Conservation (phyloP, 2,329 filamentous ascomycete genomes). For the Neopestalotiopsis sp. region DNA sequence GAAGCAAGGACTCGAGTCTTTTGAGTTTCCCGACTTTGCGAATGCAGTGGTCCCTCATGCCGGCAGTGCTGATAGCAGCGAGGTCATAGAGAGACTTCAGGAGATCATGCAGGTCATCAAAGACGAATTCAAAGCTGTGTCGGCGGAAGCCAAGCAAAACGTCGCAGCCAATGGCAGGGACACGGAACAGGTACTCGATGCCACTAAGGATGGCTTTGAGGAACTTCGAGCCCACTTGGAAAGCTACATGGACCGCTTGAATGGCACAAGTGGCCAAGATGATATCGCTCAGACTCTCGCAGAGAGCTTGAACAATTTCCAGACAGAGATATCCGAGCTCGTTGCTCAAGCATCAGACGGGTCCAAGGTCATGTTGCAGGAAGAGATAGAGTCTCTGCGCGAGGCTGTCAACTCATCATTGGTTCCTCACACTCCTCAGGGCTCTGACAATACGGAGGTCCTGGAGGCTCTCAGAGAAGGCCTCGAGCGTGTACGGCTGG, state of each 20-base stretch:
- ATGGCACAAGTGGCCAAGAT: constrained; percentile 73
- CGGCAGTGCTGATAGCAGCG: constrained; percentile 45
- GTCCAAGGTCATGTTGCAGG: constrained; percentile 74
- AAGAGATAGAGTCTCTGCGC: constrained; percentile 82
- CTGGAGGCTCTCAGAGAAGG: constrained; percentile 74
- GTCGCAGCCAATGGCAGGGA: constrained; percentile 79
- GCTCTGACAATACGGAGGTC: constrained; percentile 64
- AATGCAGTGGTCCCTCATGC: constrained; percentile 46
- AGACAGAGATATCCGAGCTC: constrained; percentile 70
- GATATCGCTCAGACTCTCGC: constrained; percentile 76
- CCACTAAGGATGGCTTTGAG: constrained; percentile 86
- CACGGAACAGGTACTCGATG: constrained; percentile 87
- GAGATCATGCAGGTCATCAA: constrained; percentile 69
- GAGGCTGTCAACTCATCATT: constrained; percentile 76
- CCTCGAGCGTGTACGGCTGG: constrained; percentile 74
- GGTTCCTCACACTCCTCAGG: constrained; percentile 57
- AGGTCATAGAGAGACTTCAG: constrained; percentile 60
- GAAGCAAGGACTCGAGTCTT: constrained; percentile 58
- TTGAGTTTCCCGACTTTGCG: constrained; percentile 40
- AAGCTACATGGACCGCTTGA: constrained; percentile 74
- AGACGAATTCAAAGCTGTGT: constrained; percentile 63
- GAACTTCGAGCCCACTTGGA: constrained; percentile 82
- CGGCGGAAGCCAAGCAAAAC: constrained; percentile 75
- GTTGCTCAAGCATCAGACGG: constrained; percentile 52
- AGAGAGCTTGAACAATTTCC: constrained; percentile 69